Conservation (phyloP, 306 rosid genomes). For the Cicer bijugum region DNA sequence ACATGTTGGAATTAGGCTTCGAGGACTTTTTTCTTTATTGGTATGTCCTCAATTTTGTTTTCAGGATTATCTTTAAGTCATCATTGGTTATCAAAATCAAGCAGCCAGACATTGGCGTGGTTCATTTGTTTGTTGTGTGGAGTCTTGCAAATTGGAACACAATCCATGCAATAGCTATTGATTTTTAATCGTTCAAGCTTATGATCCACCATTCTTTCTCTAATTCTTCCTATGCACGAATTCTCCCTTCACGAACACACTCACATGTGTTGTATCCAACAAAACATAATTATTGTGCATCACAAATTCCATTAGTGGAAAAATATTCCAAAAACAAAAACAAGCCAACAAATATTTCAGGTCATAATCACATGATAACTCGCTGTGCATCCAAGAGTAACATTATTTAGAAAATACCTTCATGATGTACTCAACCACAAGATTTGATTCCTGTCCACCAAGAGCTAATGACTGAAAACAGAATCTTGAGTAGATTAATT, state of each 20-base stretch:
- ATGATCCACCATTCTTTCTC: constrained; percentile 3
- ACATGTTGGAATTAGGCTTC: constrained; percentile 5
- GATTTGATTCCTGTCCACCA: constrained; percentile 84
- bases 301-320: not conserved
- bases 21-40: not conserved
- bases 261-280: constrained; percentile 2
- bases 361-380: constrained; percentile 32
- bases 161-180: constrained; percentile 4
- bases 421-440: constrained; percentile 88
- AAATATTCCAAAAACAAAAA: not conserved
- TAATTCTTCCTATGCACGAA: constrained; percentile 4
- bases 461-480: constrained; percentile 84
- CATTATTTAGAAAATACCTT: constrained; percentile 74
- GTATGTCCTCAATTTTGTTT: not conserved
- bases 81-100: constrained; percentile 18
- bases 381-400: constrained; percentile 30
- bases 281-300: constrained; percentile 19
- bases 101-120: not conserved
- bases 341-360: constrained; percentile 34
- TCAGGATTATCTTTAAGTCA: not conserved
- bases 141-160: constrained; percentile 3
- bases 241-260: constrained; percentile 20
- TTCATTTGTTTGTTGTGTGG: not conserved
- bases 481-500: constrained; percentile 34
- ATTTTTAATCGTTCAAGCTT: not conserved